Conservation (phyloP, 768 basidiomycete genomes). For the Serendipita sp. region DNA sequence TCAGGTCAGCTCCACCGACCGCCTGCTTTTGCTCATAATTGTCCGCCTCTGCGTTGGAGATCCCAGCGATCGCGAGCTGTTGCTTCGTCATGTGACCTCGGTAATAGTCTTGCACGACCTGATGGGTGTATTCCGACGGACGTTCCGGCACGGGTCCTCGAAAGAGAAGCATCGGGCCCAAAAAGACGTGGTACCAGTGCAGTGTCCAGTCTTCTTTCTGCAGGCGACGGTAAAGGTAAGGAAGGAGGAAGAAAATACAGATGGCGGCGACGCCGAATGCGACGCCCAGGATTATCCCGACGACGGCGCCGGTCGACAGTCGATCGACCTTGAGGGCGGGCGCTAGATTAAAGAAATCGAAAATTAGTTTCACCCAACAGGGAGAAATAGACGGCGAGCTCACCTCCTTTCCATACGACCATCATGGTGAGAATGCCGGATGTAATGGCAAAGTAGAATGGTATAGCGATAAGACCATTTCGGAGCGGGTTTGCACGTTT, state of each 20-base stretch:
- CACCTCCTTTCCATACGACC: constrained; percentile 14
- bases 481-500: constrained; percentile 20
- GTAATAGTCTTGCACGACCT: constrained; percentile 22
- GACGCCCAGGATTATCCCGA: constrained; percentile 23
- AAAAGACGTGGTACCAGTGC: constrained; percentile 26
- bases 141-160: constrained; percentile 22
- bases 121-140: constrained; percentile 10
- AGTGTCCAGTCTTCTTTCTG: constrained; percentile 10
- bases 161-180: constrained; percentile 25
- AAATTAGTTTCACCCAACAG: too few species aligned
- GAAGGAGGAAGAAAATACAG: constrained; percentile 26
- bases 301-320: constrained; percentile 18
- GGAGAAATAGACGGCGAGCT: background rate
- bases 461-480: constrained; percentile 20
- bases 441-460: constrained; percentile 20
- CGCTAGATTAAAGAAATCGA: background rate
- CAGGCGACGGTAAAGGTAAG: constrained; percentile 21
- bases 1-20: background rate
- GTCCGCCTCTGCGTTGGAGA: background rate
- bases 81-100: constrained; percentile 8
- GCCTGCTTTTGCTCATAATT: background rate
- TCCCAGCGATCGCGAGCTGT: background rate
- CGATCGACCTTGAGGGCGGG: constrained; percentile 23
- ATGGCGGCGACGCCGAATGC: constrained; percentile 21
- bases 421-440: constrained; percentile 24